phyloP scores from a whole-genome alignment of 2,329 filamentous ascomycete species.

The Fusarium sarcochroum region DNA sequence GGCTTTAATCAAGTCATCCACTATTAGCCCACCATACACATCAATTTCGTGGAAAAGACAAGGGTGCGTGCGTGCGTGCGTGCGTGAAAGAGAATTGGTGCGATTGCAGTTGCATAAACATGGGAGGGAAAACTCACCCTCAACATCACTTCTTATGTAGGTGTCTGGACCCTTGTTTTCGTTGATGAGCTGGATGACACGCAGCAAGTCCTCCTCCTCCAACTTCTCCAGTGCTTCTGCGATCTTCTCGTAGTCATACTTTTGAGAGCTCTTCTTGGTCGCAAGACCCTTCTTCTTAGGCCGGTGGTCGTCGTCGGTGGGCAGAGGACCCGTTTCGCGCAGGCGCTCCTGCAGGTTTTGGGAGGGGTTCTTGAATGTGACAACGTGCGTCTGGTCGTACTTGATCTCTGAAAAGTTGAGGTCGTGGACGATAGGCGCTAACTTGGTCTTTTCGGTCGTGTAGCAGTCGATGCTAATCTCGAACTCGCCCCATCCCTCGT shows the following conservation, averaged over 20 bases:
- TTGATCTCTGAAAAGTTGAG: slow-evolving; percentile 87
- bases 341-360: slow-evolving; percentile 84
- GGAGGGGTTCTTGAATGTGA: slow-evolving; percentile 94
- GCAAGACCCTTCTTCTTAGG: slow-evolving; percentile 73
- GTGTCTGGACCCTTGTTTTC: slow-evolving; percentile 96
- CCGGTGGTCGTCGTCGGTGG: slow-evolving; percentile 76
- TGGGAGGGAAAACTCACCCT: slow-evolving; percentile 74
- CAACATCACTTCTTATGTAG: slow-evolving; percentile 97
- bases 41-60: slow-evolving; percentile 50
- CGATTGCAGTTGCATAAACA: neutral
- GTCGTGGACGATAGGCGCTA: slow-evolving; percentile 82
- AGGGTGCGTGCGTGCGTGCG: slow-evolving; percentile 5
- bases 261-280: slow-evolving; percentile 83
- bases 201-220: slow-evolving; percentile 90
- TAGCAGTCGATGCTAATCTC: slow-evolving; percentile 91
- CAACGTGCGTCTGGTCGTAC: slow-evolving; percentile 86
- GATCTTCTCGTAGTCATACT: slow-evolving; percentile 93
- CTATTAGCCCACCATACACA: slow-evolving; percentile 53
- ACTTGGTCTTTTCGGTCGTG: slow-evolving; percentile 88
- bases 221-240: slow-evolving; percentile 92
- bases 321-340: slow-evolving; percentile 87
- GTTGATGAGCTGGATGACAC: slow-evolving; percentile 97
- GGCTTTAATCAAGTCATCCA: slow-evolving; percentile 65
- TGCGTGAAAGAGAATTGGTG: neutral
- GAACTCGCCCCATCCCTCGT: slow-evolving; percentile 99